Conservation (phyloP, 305 asterid genomes). For the Fraxinus ornus region DNA sequence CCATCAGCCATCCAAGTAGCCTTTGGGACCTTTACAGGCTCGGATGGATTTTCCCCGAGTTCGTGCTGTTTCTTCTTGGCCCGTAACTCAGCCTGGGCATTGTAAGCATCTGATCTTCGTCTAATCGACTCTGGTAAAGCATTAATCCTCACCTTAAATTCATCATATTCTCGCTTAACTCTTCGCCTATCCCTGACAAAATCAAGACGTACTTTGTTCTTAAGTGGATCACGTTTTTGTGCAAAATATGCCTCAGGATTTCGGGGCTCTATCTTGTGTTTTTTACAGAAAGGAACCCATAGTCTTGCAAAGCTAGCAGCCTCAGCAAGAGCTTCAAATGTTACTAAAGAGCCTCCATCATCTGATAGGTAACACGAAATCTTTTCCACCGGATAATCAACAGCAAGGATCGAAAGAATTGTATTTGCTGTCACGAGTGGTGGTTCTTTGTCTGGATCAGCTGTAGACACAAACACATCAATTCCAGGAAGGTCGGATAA, state of each 20-base stretch:
- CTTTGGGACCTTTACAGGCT: slow-evolving; percentile 55
- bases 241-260: slow-evolving; percentile 83
- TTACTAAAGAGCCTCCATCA: slow-evolving; percentile 85
- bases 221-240: slow-evolving; percentile 72
- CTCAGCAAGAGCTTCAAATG: slow-evolving; percentile 91
- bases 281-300: slow-evolving; percentile 89
- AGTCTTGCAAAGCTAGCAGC: slow-evolving; percentile 79
- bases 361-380: slow-evolving; percentile 82
- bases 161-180: slow-evolving; percentile 88
- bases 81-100: slow-evolving; percentile 67
- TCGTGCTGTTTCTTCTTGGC: slow-evolving; percentile 71
- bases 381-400: slow-evolving; percentile 87
- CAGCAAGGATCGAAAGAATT: slow-evolving; percentile 82
- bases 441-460: slow-evolving; percentile 85
- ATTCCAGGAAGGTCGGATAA: slow-evolving; percentile 86
- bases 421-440: slow-evolving; percentile 94
- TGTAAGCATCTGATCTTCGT: slow-evolving; percentile 82
- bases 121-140: slow-evolving; percentile 77
- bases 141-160: slow-evolving; percentile 77
- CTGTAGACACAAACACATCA: slow-evolving; percentile 86
- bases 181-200: slow-evolving; percentile 78
- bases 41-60: slow-evolving; percentile 50
- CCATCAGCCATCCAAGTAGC: slow-evolving; percentile 98
- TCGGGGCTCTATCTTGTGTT: slow-evolving; percentile 77
- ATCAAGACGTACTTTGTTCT: slow-evolving; percentile 67